A percentile compares a stretch with the other conserved stretches of the same genome.
phyloP scores from a whole-genome alignment of 108 stramenopile genomes.

The Nannochloropsis salina region DNA sequence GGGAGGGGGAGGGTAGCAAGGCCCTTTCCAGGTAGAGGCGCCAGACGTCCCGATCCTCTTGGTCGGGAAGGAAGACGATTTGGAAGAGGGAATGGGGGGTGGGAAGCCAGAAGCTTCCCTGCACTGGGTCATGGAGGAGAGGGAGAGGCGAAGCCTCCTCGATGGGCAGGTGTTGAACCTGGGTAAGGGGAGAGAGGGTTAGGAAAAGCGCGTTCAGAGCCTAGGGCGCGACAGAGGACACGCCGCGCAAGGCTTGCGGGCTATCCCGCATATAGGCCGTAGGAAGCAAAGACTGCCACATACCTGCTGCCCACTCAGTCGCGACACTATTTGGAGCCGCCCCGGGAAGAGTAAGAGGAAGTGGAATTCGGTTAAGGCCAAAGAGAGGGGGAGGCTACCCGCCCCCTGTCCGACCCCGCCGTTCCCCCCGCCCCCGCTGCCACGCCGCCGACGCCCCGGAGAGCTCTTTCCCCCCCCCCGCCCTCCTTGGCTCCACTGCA shows the following conservation, averaged over 20 bases:
- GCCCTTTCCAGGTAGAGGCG: conserved; percentile 41
- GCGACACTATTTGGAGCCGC: neutral
- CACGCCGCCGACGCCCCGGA: neutral
- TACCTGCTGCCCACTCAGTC: conserved; percentile 3
- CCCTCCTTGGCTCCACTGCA: neutral
- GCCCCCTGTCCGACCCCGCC: neutral
- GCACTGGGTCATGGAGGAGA: conserved; percentile 30
- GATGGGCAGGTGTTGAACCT: conserved; percentile 31
- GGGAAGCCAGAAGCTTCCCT: neutral
- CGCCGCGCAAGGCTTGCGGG: too few relatives aligned
- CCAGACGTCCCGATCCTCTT: conserved; percentile 42
- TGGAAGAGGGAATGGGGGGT: neutral
- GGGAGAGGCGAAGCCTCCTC: conserved; percentile 24
- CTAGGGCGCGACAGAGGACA: neutral
- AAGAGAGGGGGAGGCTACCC: neutral
- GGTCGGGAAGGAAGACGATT: conserved; percentile 4
- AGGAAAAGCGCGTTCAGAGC: neutral
- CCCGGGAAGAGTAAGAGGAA: neutral
- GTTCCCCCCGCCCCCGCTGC: neutral
- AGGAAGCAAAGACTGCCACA: neutral
- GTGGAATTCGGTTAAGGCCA: neutral
- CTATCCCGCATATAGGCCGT: too few relatives aligned
- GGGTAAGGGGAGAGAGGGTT: neutral
- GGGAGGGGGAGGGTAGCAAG: conserved; percentile 6
- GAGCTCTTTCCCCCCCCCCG: neutral